Conservation (phyloP, 176 grass and related monocot species). For the Stipa capillata region DNA sequence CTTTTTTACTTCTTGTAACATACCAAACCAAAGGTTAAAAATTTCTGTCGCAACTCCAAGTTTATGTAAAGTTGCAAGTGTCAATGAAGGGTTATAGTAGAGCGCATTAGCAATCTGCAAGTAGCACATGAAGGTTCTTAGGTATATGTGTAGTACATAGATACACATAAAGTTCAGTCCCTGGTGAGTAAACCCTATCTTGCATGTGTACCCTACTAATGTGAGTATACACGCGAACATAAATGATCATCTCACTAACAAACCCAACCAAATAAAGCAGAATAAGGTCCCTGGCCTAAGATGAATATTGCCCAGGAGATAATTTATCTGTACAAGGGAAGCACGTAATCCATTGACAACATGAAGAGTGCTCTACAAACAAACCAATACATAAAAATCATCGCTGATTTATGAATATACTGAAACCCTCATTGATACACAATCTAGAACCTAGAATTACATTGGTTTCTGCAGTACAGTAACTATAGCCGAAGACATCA, state of each 20-base stretch:
- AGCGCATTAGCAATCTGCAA: conserved; percentile 77
- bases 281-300: neutral
- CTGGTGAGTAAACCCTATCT: neutral
- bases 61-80: conserved; percentile 61
- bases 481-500: neutral
- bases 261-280: neutral
- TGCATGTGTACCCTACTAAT: neutral
- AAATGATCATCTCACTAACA: neutral
- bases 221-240: neutral
- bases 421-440: neutral
- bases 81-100: conserved; percentile 71
- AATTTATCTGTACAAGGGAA: neutral
- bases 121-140: conserved; percentile 16
- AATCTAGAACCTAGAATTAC: neutral
- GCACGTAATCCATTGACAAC: neutral
- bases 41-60: conserved; percentile 61
- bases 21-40: conserved; percentile 79
- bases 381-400: neutral
- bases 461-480: neutral
- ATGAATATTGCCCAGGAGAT: neutral
- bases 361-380: neutral
- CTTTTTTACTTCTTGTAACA: conserved; percentile 76
- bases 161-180: neutral
- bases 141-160: neutral
- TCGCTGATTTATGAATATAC: neutral